Base-by-base conservation (phyloP, 371 early-diverging fungal genomes). In the Apophysomyces variabilis region DNA sequence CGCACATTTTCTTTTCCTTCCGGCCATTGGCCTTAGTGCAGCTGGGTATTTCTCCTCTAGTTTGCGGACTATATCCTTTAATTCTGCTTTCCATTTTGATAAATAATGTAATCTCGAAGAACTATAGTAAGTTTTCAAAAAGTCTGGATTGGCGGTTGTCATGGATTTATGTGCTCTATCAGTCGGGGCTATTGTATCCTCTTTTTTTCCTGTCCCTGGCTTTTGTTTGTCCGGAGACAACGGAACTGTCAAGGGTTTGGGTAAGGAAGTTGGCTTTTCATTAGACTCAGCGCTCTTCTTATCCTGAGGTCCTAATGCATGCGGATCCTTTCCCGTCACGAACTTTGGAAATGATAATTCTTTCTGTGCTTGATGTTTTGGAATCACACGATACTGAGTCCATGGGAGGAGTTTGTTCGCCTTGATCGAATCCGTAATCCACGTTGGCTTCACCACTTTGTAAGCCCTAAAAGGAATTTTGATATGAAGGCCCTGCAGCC, bases 91-190 rank as follows among this genome's bases (percentile, higher is more conserved):
- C 95, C 95, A 94, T 3, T 86, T 85, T 0, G 92, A 90, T 1
- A 95, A 75, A 66, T 91, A 88, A 70, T 94, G 95, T 3, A 95
- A 80, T n/a, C 96, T 83, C 1, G 95, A 94, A 1, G 80, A 83
- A n/a, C 80, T 76, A 64, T 92, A 95, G 70, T 86, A 96, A 26
- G 83, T 77, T 61, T 89, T 79, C 11, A 96, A 77, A 71, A 95
- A 95, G 9, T 85, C 88, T 1, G 90, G 87, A 21, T 85, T 77
- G 1, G 73, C 65, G 1, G 84, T 74, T 7, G 71, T 68, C 44
- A 74, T 76, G 66, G 5, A 1, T 21, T 7, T 50, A 7, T 50
- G 21, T 50, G 5, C 21, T 76, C 84, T 83, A 83, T 0, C 76
- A 71, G 1, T 75, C 77, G 0, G 11, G 13, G 41, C 41, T 16